Evolutionary conservation across 2,329 filamentous ascomycete genomes (phyloP).

Genomic region (Pleurostoma richardsiae): DNA sequence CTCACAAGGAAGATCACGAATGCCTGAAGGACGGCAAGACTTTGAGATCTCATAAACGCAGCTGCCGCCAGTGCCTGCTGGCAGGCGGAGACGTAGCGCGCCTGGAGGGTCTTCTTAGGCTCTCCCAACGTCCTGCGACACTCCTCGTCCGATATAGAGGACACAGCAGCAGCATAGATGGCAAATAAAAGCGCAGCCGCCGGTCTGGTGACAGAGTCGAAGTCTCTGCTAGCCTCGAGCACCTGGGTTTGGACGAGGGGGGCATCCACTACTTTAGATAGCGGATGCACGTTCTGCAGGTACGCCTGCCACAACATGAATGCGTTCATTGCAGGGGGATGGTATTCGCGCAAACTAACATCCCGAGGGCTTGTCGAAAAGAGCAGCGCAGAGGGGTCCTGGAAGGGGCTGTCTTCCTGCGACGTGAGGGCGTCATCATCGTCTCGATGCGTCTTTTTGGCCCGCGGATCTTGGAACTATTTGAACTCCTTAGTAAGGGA

Average conservation of each 20-base stretch:
- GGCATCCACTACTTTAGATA: slow-evolving; percentile 46
- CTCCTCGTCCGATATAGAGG: slow-evolving; percentile 10
- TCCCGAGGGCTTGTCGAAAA: slow-evolving; percentile 6
- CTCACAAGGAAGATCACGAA: slow-evolving; percentile 7
- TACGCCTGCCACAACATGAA: slow-evolving; percentile 42
- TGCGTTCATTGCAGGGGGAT: slow-evolving; percentile 25
- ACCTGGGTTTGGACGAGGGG: slow-evolving; percentile 33
- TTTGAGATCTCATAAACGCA: slow-evolving; percentile 9
- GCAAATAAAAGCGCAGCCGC: slow-evolving; percentile 9
- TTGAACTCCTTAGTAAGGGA: not conserved
- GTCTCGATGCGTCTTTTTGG: slow-evolving; percentile 7
- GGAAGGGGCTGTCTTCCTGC: slow-evolving; percentile 37
- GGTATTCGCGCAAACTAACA: slow-evolving; percentile 14
- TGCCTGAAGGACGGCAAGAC: slow-evolving; percentile 7
- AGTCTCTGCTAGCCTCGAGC: slow-evolving; percentile 11
- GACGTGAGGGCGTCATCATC: slow-evolving; percentile 18
- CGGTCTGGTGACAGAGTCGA: slow-evolving; percentile 7
- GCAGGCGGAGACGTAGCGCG: slow-evolving; percentile 7
- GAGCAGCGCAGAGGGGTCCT: slow-evolving; percentile 29
- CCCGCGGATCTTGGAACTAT: slow-evolving; percentile 12
- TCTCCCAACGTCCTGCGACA: slow-evolving; percentile 6
- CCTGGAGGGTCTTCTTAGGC: slow-evolving; percentile 4
- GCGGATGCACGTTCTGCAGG: slow-evolving; percentile 45
- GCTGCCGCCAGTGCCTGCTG: slow-evolving; percentile 10
- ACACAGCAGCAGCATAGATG: slow-evolving; percentile 8